These are phyloP conservation scores for Coniosporium apollinis DNA, from an alignment of 495 filamentous ascomycete species.

Conservation along the genomic window DNA sequence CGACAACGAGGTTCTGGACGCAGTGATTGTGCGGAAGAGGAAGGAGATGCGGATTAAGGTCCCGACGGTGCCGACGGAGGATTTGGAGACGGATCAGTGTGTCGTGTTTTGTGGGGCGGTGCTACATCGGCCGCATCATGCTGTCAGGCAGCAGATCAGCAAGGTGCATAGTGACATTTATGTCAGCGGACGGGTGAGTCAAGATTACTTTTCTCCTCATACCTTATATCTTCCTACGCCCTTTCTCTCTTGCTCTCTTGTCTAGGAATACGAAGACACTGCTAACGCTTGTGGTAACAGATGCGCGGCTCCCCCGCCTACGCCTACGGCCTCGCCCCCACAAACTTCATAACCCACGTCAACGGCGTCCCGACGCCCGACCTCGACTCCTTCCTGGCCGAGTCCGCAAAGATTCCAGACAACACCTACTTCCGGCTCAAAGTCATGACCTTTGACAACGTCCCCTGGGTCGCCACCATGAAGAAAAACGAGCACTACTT, in stretches of 20 bases:
- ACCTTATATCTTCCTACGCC: too few relatives aligned
- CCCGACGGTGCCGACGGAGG: constrained; percentile 72
- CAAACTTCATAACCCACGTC: constrained; percentile 93
- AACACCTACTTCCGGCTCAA: constrained; percentile 94
- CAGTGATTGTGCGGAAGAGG: constrained; percentile 72
- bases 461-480: constrained; percentile 95
- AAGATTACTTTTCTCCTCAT: too few relatives aligned
- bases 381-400: constrained; percentile 58
- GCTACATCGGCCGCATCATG: constrained; percentile 84
- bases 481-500: constrained; percentile 99
- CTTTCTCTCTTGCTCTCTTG: constrained; percentile 1
- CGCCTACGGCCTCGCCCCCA: constrained; percentile 83
- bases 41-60: constrained; percentile 62
- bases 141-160: constrained; percentile 90
- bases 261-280: too few relatives aligned
- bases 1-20: constrained; percentile 65
- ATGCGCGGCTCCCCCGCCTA: constrained; percentile 69
- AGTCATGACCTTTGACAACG: constrained; percentile 91
- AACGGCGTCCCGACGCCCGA: constrained; percentile 74
- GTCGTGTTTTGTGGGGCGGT: constrained; percentile 93
- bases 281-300: too few relatives aligned
- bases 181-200: constrained; percentile 68
- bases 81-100: constrained; percentile 80
- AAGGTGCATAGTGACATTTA: constrained; percentile 97
- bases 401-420: constrained; percentile 74